Conservation (phyloP, 331 rosid species). For the Dryas integrifolia region DNA sequence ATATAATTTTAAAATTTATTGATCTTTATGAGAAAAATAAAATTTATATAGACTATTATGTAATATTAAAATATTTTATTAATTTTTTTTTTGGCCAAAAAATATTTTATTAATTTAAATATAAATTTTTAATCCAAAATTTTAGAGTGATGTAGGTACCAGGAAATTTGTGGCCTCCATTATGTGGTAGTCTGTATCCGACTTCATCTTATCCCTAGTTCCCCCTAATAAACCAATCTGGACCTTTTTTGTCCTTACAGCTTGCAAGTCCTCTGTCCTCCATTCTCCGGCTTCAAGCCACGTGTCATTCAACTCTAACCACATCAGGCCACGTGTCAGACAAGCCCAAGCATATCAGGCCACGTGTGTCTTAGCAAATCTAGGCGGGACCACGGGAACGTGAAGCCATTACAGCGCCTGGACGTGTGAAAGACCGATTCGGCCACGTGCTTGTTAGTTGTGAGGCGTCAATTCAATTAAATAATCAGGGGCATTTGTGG, state of each 20-base stretch:
- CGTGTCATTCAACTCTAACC: background rate
- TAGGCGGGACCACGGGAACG: background rate
- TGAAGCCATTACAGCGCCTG: background rate
- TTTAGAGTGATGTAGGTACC: background rate
- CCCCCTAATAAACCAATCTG: background rate
- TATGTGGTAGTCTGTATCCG: background rate
- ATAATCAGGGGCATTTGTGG: background rate
- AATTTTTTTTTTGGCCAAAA: no score
- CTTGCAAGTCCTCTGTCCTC: background rate
- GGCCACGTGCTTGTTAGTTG: background rate
- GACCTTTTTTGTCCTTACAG: background rate
- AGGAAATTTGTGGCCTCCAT: background rate
- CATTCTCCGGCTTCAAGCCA: background rate
- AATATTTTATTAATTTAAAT: background rate
- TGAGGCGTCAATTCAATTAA: no score
- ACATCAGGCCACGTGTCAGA: background rate
- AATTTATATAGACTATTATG: no score
- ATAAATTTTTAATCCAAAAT: background rate
- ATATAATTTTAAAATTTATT: no score
- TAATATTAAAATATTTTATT: no score
- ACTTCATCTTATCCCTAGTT: constrained; percentile 8
- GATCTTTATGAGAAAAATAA: no score
- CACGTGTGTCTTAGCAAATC: background rate
- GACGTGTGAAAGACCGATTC: background rate
- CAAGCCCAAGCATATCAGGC: background rate